These are phyloP conservation scores for Rubroshorea leprosula DNA, from an alignment of 345 rosid genomes.

Conservation along the genomic window DNA sequence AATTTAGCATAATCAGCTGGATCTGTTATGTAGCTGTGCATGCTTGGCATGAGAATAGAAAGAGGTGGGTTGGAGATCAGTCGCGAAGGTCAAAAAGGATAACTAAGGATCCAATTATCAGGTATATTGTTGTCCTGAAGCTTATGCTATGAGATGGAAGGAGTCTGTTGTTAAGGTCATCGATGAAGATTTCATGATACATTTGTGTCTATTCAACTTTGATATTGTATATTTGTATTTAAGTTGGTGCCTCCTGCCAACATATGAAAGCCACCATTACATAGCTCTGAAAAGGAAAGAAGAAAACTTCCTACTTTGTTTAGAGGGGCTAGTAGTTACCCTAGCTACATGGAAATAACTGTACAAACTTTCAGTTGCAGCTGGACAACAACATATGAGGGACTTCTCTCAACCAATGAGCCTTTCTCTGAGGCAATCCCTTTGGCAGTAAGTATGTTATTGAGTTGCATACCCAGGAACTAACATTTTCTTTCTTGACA, in stretches of 20 bases:
- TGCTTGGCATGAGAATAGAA: conserved; percentile 72
- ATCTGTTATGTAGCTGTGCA: conserved; percentile 44
- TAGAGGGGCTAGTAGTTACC: not conserved
- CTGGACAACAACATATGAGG: conserved; percentile 89
- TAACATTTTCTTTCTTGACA: not conserved
- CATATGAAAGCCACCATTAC: too few relatives aligned
- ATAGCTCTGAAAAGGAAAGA: too few relatives aligned
- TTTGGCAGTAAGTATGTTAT: conserved; percentile 53
- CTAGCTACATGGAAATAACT: conserved; percentile 19
- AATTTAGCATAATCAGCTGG: conserved; percentile 19
- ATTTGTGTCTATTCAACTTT: too few relatives aligned
- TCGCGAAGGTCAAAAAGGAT: conserved; percentile 33
- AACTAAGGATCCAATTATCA: conserved; percentile 65
- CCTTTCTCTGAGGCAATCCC: conserved; percentile 83
- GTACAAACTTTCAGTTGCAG: conserved; percentile 38
- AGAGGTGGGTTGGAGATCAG: conserved; percentile 69
- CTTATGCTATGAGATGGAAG: conserved; percentile 3
- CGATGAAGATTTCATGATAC: too few relatives aligned
- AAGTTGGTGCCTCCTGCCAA: too few relatives aligned
- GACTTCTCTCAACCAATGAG: conserved; percentile 63
- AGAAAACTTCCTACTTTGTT: not conserved
- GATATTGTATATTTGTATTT: too few relatives aligned
- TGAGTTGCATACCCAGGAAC: too few relatives aligned
- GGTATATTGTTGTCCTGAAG: conserved; percentile 32
- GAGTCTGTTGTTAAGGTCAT: too few relatives aligned